Conservation (phyloP, 1,284 basidiomycete genomes). For the Melampsora larici-populina region DNA sequence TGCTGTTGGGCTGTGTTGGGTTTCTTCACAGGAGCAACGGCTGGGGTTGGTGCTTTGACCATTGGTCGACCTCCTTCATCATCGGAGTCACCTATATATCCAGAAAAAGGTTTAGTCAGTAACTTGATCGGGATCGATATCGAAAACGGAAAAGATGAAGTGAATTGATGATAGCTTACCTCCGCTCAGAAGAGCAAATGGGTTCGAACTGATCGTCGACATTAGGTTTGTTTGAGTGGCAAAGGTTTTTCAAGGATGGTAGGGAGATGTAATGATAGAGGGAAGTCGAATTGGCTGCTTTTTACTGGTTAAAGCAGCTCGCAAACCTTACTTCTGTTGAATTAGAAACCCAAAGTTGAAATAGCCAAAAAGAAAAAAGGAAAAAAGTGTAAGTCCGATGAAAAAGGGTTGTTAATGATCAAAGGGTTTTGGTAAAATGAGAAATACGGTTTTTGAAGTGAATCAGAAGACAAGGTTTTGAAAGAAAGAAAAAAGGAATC, state of each 20-base stretch:
- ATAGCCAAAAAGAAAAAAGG: too few relatives aligned
- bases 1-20: constrained; percentile 23
- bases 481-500: too few relatives aligned
- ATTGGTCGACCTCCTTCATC: constrained; percentile 27
- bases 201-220: constrained; percentile 40
- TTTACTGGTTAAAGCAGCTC: constrained; percentile 44
- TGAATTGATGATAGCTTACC: neutral
- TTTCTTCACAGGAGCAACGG: constrained; percentile 20
- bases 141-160: neutral
- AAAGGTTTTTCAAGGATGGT: neutral
- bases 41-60: constrained; percentile 10
- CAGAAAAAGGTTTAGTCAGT: neutral
- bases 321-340: constrained; percentile 19
- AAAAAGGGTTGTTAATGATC: too few relatives aligned
- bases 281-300: constrained; percentile 34
- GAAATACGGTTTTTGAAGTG: too few relatives aligned
- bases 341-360: too few relatives aligned
- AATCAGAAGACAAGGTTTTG: too few relatives aligned
- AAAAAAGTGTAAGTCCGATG: too few relatives aligned
- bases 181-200: constrained; percentile 42
- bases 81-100: constrained; percentile 29
- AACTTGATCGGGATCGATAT: neutral
- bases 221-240: neutral
- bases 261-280: neutral
- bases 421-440: too few relatives aligned